phyloP scores from a whole-genome alignment of 768 basidiomycete species.

The Boletus reticulatus region DNA sequence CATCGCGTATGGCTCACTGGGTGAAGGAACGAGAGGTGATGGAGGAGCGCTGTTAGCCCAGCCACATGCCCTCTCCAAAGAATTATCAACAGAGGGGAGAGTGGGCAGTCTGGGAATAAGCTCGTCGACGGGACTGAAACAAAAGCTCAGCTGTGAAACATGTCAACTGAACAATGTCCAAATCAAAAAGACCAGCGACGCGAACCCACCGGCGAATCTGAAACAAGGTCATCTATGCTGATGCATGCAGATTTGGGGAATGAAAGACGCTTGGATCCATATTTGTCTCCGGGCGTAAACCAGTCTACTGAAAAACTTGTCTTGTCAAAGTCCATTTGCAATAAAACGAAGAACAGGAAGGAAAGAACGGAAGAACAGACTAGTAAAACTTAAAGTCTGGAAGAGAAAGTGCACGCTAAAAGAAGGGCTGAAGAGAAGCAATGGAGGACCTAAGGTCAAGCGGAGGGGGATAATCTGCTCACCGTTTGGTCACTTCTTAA shows the following conservation, averaged over 20 bases:
- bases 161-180: slow-evolving; percentile 1
- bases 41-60: slow-evolving; percentile 20
- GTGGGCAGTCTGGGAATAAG: slow-evolving; percentile 5
- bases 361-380: slow-evolving; percentile 6
- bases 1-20: slow-evolving; percentile 8
- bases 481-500: slow-evolving; percentile 9
- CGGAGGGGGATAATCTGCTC: neutral
- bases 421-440: neutral
- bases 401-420: neutral
- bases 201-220: slow-evolving; percentile 28
- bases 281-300: slow-evolving; percentile 30
- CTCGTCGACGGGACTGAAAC: slow-evolving; percentile 22
- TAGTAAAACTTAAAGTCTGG: slow-evolving; percentile 3
- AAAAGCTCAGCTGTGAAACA: slow-evolving; percentile 16
- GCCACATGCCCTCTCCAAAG: slow-evolving; percentile 18
- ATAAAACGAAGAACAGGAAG: slow-evolving; percentile 1
- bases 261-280: slow-evolving; percentile 26
- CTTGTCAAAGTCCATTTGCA: slow-evolving; percentile 33
- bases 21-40: slow-evolving; percentile 2
- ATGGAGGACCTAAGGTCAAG: neutral
- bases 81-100: slow-evolving; percentile 13
- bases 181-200: neutral
- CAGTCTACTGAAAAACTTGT: slow-evolving; percentile 32
- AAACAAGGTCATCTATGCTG: slow-evolving; percentile 29
- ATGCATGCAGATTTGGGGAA: slow-evolving; percentile 35